Evolutionary conservation across 2,329 filamentous ascomycete genomes (phyloP).

Genomic region (Dothidotthia symphoricarpi): DNA sequence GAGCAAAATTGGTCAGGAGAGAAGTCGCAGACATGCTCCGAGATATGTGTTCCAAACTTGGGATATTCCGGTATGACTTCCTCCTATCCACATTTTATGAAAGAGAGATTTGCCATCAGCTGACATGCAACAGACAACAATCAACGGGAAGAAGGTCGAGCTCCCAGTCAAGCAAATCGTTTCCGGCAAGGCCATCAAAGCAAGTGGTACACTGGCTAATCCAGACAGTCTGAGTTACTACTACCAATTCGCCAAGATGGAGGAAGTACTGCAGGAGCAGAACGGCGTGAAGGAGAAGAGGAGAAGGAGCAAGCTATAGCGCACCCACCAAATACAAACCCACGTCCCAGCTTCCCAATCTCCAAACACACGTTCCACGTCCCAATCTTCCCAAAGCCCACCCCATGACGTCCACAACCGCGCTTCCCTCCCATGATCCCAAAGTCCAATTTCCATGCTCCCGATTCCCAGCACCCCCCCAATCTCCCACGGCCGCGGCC

Average conservation of each 20-base stretch:
- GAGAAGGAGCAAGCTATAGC: slow-evolving; percentile 29
- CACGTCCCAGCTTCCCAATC: too few relatives aligned
- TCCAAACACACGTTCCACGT: too few relatives aligned
- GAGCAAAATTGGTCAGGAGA: slow-evolving; percentile 62
- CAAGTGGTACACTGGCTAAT: slow-evolving; percentile 74
- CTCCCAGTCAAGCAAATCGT: slow-evolving; percentile 82
- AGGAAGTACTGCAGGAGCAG: slow-evolving; percentile 52
- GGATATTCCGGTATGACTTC: slow-evolving; percentile 68
- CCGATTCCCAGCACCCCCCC: too few relatives aligned
- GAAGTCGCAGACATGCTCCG: slow-evolving; percentile 74
- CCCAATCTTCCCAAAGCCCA: neutral
- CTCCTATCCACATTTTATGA: neutral
- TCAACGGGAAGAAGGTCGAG: slow-evolving; percentile 85
- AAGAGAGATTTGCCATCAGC: neutral
- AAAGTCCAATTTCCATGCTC: too few relatives aligned
- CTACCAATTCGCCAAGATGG: slow-evolving; percentile 73
- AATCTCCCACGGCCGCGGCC: too few relatives aligned
- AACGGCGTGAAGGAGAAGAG: slow-evolving; percentile 11
- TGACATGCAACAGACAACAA: slow-evolving; percentile 60
- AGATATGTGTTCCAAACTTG: slow-evolving; percentile 76
- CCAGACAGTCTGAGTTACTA: slow-evolving; percentile 74
- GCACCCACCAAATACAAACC: too few relatives aligned
- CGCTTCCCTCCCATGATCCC: too few relatives aligned
- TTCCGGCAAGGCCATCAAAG: slow-evolving; percentile 69
- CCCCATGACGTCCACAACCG: too few relatives aligned